phyloP scores from a whole-genome alignment of 2,329 filamentous ascomycete species.

The Clarireedia paspali region DNA sequence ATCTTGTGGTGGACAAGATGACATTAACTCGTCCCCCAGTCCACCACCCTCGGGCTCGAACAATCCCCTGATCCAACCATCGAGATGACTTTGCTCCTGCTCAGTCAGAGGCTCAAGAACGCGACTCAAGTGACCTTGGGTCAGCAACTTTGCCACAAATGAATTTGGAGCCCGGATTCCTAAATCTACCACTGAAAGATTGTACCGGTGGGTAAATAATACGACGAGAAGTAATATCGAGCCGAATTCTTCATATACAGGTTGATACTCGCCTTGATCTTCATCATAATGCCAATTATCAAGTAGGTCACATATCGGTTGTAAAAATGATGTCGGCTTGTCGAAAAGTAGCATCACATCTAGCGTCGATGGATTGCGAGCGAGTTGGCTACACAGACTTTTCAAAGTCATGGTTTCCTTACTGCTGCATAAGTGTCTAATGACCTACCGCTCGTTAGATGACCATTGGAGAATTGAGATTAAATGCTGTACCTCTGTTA shows the following conservation, averaged over 20 bases:
- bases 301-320: conserved; percentile 66
- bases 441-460: conserved; percentile 40
- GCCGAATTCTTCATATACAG: conserved; percentile 80
- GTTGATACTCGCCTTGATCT: conserved; percentile 77
- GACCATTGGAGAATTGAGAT: neutral
- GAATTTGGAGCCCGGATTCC: conserved; percentile 50
- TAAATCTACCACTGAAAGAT: conserved; percentile 55
- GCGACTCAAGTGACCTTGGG: conserved; percentile 49
- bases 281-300: conserved; percentile 78
- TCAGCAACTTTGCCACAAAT: conserved; percentile 61
- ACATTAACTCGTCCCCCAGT: conserved; percentile 73
- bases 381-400: conserved; percentile 63
- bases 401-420: conserved; percentile 79
- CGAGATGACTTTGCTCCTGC: conserved; percentile 56
- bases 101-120: conserved; percentile 53
- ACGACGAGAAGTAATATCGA: conserved; percentile 66
- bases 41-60: conserved; percentile 68
- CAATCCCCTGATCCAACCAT: conserved; percentile 69
- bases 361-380: conserved; percentile 61
- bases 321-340: conserved; percentile 59
- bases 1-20: conserved; percentile 72
- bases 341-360: conserved; percentile 73
- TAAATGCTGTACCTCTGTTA: conserved; percentile 52
- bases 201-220: conserved; percentile 69
- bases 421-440: conserved; percentile 59